phyloP scores from a whole-genome alignment of 164 flowering plant genomes.

The Vitis rotundifolia region DNA sequence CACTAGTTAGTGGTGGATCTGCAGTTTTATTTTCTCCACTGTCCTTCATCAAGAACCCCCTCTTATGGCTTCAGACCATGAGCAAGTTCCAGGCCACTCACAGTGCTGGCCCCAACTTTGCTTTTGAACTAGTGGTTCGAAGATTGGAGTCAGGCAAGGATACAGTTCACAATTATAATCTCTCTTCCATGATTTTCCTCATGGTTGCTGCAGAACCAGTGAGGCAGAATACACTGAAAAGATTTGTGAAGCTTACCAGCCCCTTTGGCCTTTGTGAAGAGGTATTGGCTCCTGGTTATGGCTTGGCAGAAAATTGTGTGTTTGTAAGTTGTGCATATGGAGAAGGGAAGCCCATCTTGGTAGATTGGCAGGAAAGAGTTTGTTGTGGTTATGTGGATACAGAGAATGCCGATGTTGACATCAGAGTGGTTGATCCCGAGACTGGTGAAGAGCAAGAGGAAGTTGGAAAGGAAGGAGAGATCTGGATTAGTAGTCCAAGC shows the following conservation, averaged over 20 bases:
- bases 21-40: constrained; percentile 74
- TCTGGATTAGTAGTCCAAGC: constrained; percentile 87
- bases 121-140: constrained; percentile 66
- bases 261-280: constrained; percentile 59
- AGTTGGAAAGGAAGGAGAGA: constrained; percentile 73
- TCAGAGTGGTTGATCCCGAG: constrained; percentile 74
- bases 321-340: constrained; percentile 82
- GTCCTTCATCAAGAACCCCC: constrained; percentile 73
- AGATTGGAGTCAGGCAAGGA: constrained; percentile 55
- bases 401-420: constrained; percentile 52
- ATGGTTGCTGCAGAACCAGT: constrained; percentile 92
- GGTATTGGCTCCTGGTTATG: constrained; percentile 85
- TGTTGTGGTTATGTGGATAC: constrained; percentile 67
- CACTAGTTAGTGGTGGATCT: constrained; percentile 74
- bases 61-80: constrained; percentile 71
- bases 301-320: constrained; percentile 85
- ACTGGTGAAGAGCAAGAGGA: constrained; percentile 49
- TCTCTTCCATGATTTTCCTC: constrained; percentile 72
- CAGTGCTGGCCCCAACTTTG: constrained; percentile 86
- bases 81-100: constrained; percentile 69
- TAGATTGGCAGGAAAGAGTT: constrained; percentile 84
- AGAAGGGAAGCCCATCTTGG: constrained; percentile 54
- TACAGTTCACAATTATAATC: constrained; percentile 42
- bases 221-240: constrained; percentile 66
- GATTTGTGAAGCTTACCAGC: constrained; percentile 57